phyloP scores from a whole-genome alignment of 371 early-diverging fungal species.

The Rhizopus stolonifer region DNA sequence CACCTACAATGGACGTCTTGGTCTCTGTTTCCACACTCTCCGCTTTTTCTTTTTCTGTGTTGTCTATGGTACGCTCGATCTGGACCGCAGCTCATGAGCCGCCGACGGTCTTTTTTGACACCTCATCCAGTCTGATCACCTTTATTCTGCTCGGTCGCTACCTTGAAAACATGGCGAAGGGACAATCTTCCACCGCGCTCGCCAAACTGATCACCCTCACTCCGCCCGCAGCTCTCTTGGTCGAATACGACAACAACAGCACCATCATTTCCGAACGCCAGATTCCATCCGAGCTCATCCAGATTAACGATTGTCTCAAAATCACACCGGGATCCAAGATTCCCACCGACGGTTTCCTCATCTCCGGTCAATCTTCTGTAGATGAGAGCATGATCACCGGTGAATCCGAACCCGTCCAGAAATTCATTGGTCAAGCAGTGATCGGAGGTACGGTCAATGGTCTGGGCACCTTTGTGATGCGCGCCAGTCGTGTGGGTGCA shows the following conservation, averaged over 20 bases:
- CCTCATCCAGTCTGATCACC: conserved; percentile 84
- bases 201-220: conserved; percentile 85
- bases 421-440: conserved; percentile 63
- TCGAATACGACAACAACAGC: conserved; percentile 27
- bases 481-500: conserved; percentile 75
- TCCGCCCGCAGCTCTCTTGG: conserved; percentile 59
- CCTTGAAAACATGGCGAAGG: conserved; percentile 93
- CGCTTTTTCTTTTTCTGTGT: conserved; percentile 77
- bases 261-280: conserved; percentile 58
- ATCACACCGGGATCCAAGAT: conserved; percentile 92
- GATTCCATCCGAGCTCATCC: conserved; percentile 85
- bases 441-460: conserved; percentile 94
- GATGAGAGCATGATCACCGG: conserved; percentile 99
- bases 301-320: conserved; percentile 81
- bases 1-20: conserved; percentile 95
- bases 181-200: conserved; percentile 86
- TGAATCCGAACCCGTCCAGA: conserved; percentile 87
- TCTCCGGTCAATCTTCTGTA: conserved; percentile 76
- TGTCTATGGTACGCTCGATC: conserved; percentile 50
- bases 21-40: conserved; percentile 84
- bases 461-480: conserved; percentile 65
- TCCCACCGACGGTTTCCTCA: conserved; percentile 90
- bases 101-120: conserved; percentile 91
- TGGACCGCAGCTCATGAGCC: conserved; percentile 14
- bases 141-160: conserved; percentile 91